These are phyloP conservation scores for Phylloporus sp. DNA, from an alignment of 1,284 basidiomycete genomes.

Conservation along the genomic window DNA sequence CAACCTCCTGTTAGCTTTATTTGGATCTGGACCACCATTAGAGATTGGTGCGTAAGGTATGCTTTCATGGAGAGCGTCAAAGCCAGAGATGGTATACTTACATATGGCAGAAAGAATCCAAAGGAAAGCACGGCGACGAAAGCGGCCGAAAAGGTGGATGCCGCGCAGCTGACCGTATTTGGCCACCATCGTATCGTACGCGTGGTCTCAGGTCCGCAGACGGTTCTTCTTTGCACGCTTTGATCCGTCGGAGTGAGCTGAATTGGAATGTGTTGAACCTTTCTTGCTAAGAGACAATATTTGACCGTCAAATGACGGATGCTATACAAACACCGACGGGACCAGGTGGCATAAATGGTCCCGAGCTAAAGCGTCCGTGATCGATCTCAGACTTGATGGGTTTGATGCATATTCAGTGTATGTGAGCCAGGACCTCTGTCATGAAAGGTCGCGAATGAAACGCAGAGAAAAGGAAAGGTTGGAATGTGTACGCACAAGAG, in stretches of 20 bases:
- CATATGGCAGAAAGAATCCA: conserved; percentile 75
- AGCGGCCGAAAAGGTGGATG: no score
- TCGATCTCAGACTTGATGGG: background rate
- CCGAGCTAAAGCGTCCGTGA: background rate
- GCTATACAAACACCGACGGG: background rate
- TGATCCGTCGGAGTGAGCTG: background rate
- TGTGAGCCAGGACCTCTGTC: background rate
- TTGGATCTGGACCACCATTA: conserved; percentile 60
- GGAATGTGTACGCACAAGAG: background rate
- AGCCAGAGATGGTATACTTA: conserved; percentile 74
- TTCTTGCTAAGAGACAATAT: background rate
- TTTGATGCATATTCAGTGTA: background rate
- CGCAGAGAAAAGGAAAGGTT: background rate
- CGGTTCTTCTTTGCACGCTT: background rate
- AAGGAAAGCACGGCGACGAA: conserved; percentile 29
- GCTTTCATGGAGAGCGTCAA: conserved; percentile 86
- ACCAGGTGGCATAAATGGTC: background rate
- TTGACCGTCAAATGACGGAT: background rate
- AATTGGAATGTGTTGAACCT: background rate
- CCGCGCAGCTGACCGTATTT: background rate
- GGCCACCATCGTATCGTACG: background rate
- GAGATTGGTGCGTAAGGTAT: conserved; percentile 78
- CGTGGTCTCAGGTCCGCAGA: background rate
- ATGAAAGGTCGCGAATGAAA: background rate
- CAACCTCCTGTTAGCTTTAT: conserved; percentile 40